A percentile compares a stretch with the other conserved stretches of the same genome.
phyloP scores from a whole-genome alignment of 208 protist genomes.

The Acanthamoeba healyi region DNA sequence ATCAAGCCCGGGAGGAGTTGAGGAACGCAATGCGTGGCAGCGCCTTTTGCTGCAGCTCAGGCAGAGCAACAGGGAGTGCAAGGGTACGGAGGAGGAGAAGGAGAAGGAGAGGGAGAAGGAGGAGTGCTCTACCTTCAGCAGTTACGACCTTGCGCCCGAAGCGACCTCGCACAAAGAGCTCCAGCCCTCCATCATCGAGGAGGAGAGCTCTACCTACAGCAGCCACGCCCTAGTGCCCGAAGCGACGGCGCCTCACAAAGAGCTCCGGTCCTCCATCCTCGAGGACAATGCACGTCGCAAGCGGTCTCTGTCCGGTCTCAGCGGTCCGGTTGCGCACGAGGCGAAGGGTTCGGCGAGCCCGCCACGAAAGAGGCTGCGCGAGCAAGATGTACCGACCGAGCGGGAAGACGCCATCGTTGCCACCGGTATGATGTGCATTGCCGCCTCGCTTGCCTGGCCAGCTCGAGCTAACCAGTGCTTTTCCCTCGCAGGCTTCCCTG shows the following conservation, averaged over 20 bases:
- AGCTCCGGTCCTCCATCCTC: no score
- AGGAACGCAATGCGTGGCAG: not conserved
- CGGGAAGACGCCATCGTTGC: not conserved
- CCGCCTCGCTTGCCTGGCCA: not conserved
- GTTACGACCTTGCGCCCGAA: not conserved
- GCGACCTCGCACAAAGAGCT: no score
- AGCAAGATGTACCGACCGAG: not conserved
- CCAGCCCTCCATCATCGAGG: no score
- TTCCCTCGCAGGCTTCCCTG: not conserved
- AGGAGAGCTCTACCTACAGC: no score
- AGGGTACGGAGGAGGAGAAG: not conserved
- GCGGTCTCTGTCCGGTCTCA: not conserved
- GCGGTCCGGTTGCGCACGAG: no score
- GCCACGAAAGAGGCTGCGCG: not conserved
- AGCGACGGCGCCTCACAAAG: no score
- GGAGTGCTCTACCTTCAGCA: not conserved
- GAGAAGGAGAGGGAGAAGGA: not conserved
- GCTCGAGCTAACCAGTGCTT: not conserved
- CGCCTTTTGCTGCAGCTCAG: not conserved
- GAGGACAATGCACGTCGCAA: no score
- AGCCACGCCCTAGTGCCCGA: no score
- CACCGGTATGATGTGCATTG: not conserved
- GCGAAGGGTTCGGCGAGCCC: not conserved
- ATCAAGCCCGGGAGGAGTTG: not conserved
- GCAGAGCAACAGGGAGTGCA: not conserved